A percentile compares a stretch with the other conserved stretches of the same genome.
phyloP scores from a whole-genome alignment of 352 stramenopile species.

The Pythium pyrilobum region DNA sequence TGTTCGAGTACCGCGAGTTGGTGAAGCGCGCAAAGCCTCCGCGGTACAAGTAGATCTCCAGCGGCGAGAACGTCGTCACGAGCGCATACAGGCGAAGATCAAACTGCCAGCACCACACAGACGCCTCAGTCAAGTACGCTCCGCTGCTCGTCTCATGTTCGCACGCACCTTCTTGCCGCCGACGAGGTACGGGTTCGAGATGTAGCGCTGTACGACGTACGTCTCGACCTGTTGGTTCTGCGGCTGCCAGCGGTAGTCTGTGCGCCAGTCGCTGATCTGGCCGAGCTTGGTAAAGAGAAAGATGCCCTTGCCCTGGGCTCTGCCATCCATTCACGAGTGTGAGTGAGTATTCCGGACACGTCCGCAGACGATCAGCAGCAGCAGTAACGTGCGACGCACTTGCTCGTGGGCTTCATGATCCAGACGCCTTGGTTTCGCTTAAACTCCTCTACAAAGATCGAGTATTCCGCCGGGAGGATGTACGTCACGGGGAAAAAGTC shows the following conservation, averaged over 20 bases:
- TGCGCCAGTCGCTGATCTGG: slow-evolving; percentile 93
- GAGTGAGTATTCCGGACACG: no score
- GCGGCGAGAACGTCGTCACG: slow-evolving; percentile 88
- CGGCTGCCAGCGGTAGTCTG: slow-evolving; percentile 76
- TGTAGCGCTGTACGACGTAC: slow-evolving; percentile 94
- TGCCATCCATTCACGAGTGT: no score
- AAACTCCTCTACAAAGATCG: slow-evolving; percentile 94
- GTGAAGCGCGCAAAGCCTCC: slow-evolving; percentile 90
- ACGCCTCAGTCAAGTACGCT: no score
- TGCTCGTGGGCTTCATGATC: slow-evolving; percentile 97
- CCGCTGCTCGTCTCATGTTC: no score
- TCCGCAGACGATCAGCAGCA: no score
- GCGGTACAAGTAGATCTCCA: slow-evolving; percentile 91
- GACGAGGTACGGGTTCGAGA: slow-evolving; percentile 91
- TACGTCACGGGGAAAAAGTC: slow-evolving; percentile 92
- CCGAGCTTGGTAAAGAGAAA: slow-evolving; percentile 93
- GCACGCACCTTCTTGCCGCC: slow-evolving; percentile 89
- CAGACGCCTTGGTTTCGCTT: slow-evolving; percentile 89
- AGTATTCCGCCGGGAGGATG: slow-evolving; percentile 92
- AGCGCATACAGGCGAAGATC: slow-evolving; percentile 92
- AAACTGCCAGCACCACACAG: no score
- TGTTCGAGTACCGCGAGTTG: slow-evolving; percentile 88
- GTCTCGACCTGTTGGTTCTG: slow-evolving; percentile 84
- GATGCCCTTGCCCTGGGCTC: slow-evolving; percentile 89
- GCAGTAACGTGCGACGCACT: no score